Evolutionary conservation across 208 protist genomes (phyloP).

Genomic region (Wallacemonas sp.): DNA sequence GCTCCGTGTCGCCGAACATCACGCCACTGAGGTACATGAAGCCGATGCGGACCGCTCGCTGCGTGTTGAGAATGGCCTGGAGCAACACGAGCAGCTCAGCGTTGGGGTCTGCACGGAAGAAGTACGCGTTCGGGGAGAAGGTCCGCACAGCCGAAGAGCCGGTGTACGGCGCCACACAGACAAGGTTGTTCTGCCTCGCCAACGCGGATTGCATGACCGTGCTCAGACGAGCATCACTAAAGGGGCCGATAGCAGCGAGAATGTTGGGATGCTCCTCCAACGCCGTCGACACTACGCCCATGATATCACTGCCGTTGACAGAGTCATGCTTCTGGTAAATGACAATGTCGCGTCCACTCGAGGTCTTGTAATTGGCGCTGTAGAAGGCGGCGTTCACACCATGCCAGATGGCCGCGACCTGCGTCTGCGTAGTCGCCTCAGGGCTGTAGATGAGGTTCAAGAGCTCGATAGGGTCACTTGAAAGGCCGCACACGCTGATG

Average conservation of each 20-base stretch:
- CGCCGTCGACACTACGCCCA: not conserved
- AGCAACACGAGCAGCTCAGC: slow-evolving; percentile 33
- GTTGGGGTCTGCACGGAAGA: slow-evolving; percentile 31
- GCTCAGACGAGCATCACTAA: slow-evolving; percentile 13
- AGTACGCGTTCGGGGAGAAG: slow-evolving; percentile 42
- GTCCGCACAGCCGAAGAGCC: slow-evolving; percentile 26
- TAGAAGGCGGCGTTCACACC: slow-evolving; percentile 24
- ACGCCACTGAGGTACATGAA: slow-evolving; percentile 56
- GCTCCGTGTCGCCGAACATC: slow-evolving; percentile 29
- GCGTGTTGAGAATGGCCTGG: slow-evolving; percentile 15
- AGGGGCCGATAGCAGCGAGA: slow-evolving; percentile 25
- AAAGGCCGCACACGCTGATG: too few relatives aligned
- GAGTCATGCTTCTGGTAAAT: slow-evolving; percentile 5
- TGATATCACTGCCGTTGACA: slow-evolving; percentile 7
- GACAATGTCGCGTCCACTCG: slow-evolving; percentile 9
- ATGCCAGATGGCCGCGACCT: slow-evolving; percentile 15
- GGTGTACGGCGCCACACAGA: slow-evolving; percentile 32
- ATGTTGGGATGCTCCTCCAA: slow-evolving; percentile 16
- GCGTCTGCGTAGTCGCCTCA: not conserved
- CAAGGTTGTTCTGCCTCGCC: slow-evolving; percentile 18
- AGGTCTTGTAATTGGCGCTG: slow-evolving; percentile 9
- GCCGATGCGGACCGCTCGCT: slow-evolving; percentile 28
- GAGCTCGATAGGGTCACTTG: slow-evolving; percentile 16
- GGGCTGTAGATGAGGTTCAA: slow-evolving; percentile 16
- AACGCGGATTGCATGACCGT: slow-evolving; percentile 1